Evolutionary conservation across 2,329 filamentous ascomycete species (phyloP).

Genomic region (Neopestalotiopsis sp.): DNA sequence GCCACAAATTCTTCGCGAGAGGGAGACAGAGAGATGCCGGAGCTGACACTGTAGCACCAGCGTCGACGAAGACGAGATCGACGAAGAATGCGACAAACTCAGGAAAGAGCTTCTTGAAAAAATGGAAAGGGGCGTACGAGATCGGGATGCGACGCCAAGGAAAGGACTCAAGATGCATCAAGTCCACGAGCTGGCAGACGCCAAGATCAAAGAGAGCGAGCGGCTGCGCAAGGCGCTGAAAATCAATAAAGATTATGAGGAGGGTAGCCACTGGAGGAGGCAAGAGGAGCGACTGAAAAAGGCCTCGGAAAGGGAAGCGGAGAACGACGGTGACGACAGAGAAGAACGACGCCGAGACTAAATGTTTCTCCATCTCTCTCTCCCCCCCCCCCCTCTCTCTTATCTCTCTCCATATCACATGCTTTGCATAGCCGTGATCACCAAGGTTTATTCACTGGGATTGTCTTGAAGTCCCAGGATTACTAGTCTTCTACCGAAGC

Average conservation of each 20-base stretch:
- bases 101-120: conserved; percentile 67
- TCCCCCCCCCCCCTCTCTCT: not conserved
- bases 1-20: not conserved
- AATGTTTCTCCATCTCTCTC: not conserved
- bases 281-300: conserved; percentile 73
- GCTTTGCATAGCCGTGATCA: no score
- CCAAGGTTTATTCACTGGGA: no score
- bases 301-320: conserved; percentile 45
- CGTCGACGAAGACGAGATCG: conserved; percentile 89
- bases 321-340: not conserved
- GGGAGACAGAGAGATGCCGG: not conserved
- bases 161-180: conserved; percentile 85
- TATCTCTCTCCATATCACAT: not conserved
- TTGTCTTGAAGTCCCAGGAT: no score
- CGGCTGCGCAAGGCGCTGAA: conserved; percentile 84
- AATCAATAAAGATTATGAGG: conserved; percentile 84
- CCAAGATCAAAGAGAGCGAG: conserved; percentile 96
- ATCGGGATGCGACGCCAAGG: conserved; percentile 42
- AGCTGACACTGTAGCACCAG: conserved; percentile 46
- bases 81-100: conserved; percentile 72
- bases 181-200: conserved; percentile 93
- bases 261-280: conserved; percentile 84
- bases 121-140: conserved; percentile 50
- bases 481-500: no score
- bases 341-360: not conserved